These are phyloP conservation scores for Diaporthe nobilis DNA, from an alignment of 2,329 filamentous ascomycete genomes.

Conservation along the genomic window DNA sequence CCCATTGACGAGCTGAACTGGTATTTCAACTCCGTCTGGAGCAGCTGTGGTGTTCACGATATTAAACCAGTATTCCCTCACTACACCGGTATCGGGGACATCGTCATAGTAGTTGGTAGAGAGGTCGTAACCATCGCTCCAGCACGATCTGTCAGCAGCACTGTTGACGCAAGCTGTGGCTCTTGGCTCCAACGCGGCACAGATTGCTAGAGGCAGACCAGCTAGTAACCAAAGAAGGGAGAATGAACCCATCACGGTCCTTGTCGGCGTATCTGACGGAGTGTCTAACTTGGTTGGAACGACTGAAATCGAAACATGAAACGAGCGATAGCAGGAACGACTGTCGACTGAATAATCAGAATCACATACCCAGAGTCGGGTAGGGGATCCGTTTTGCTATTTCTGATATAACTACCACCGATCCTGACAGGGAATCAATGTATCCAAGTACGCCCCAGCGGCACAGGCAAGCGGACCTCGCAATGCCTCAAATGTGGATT, in stretches of 20 bases:
- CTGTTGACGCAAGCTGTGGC: not conserved
- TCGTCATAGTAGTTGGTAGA: conserved; percentile 53
- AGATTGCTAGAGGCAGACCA: not conserved
- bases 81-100: conserved; percentile 56
- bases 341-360: not conserved
- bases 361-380: not conserved
- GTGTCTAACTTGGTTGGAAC: not conserved
- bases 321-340: not conserved
- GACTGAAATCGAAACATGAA: not conserved
- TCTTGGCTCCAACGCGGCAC: not conserved
- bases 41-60: conserved; percentile 50
- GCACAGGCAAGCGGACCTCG: not conserved
- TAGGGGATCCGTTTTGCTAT: not conserved
- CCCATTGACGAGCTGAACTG: conserved; percentile 56
- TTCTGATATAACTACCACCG: not conserved
- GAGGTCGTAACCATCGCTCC: conserved; percentile 52
- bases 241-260: not conserved
- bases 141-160: conserved; percentile 9
- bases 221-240: not conserved
- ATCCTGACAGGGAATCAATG: not conserved
- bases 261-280: not conserved
- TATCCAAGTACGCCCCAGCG: not conserved
- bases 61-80: conserved; percentile 54
- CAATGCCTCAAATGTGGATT: not conserved
- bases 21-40: conserved; percentile 56